Base-by-base conservation (phyloP, 495 filamentous ascomycete species). In the Neurospora tetraspora region DNA sequence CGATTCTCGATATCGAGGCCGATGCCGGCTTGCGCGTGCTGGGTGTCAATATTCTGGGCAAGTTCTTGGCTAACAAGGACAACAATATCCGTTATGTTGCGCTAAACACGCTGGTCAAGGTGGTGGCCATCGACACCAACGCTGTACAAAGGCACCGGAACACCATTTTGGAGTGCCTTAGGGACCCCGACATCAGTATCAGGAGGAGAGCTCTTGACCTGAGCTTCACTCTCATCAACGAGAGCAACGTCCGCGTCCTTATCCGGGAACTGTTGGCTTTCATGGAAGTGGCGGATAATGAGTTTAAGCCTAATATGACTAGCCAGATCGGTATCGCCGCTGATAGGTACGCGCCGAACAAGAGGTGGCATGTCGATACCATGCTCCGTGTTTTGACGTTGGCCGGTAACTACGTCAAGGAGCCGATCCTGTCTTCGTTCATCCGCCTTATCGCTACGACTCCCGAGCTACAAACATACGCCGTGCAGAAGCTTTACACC, bases 41-140 rank as follows among this genome's bases (percentile, higher is more conserved):
- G 61, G 96, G 96, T 78, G 95, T 99, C 75, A 99, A 99, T 78
- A 99, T 99, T 71, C 89, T 99, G 10, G 96, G 96, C 78, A 99
- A 98, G 80, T 99, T 99, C 85, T 83, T 99, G 71, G 89, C 94
- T 8, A 99, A 99, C 82, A 92, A 94, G 80, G 96, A 99, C 83
- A 99, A 99, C 85, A 99, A 99, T 78, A 98, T 99, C 79, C 93
- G 96, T 77, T 99, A 99, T 79, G 96, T 99, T 68, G 96, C 96
- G 34, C 82, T 99, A 36, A 99, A 99, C 81, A 99, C 96, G 2
- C 85, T 99, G 73, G 95, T 97, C 83, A 99, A 99, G 83, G 96
- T 99, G 70, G 95, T 99, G 61, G 95, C 96, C 11, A 93, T 99
- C 43, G 96, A 99, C 79, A 96, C 96, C 20, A 98, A 98, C 78